These are phyloP conservation scores for Ambrosiella cleistominuta DNA, from an alignment of 2,329 filamentous ascomycete species.

Conservation along the genomic window DNA sequence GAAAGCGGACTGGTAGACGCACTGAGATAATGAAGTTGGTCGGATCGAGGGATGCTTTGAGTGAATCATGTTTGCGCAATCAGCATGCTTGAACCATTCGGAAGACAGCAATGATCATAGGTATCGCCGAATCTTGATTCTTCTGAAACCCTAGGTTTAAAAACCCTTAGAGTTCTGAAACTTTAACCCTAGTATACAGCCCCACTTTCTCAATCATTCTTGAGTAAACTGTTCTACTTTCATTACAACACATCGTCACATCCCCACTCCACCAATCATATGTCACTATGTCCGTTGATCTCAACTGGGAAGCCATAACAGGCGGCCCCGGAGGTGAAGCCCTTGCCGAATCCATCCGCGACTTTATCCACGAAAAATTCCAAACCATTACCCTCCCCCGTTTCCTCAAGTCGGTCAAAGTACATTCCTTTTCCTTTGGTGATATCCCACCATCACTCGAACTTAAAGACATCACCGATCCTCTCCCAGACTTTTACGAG, in stretches of 20 bases:
- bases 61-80: too few relatives aligned
- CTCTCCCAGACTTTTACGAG: constrained; percentile 91
- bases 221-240: neutral
- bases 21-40: neutral
- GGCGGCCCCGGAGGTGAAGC: constrained; percentile 71
- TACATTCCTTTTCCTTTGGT: constrained; percentile 89
- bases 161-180: neutral
- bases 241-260: neutral
- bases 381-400: constrained; percentile 79
- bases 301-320: constrained; percentile 90
- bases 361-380: constrained; percentile 91
- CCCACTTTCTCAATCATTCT: neutral
- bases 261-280: neutral
- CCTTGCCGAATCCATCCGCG: constrained; percentile 70
- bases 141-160: neutral
- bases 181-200: neutral
- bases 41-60: too few relatives aligned
- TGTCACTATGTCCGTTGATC: constrained; percentile 73
- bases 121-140: too few relatives aligned
- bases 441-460: constrained; percentile 66
- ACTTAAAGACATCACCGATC: constrained; percentile 93
- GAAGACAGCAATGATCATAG: neutral
- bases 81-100: too few relatives aligned
- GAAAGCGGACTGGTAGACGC: neutral
- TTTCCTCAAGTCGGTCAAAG: constrained; percentile 91